phyloP scores from a whole-genome alignment of 148 eudicot genomes.

The Dysphania ambrosioides region DNA sequence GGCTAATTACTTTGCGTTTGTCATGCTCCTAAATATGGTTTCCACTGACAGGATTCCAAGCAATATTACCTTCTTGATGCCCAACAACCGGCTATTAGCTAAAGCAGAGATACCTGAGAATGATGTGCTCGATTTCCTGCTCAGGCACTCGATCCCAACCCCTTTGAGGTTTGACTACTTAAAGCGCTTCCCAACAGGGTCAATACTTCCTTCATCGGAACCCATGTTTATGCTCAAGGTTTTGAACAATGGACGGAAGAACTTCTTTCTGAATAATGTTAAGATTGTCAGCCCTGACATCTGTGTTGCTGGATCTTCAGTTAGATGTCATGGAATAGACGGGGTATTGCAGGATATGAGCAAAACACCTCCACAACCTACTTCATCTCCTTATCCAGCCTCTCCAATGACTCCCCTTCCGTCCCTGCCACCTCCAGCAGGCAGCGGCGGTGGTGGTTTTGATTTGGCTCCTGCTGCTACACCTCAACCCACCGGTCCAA shows the following conservation, averaged over 20 bases:
- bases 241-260: slow-evolving; percentile 46
- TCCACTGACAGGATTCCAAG: slow-evolving; percentile 38
- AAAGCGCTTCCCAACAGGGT: slow-evolving; percentile 50
- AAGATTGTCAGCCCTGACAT: slow-evolving; percentile 53
- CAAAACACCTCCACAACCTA: slow-evolving; percentile 18
- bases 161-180: slow-evolving; percentile 57
- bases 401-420: slow-evolving; percentile 10
- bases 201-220: slow-evolving; percentile 51
- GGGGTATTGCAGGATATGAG: slow-evolving; percentile 32
- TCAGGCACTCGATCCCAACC: slow-evolving; percentile 59
- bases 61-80: slow-evolving; percentile 84
- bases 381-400: slow-evolving; percentile 9
- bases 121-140: slow-evolving; percentile 48
- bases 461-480: slow-evolving; percentile 29
- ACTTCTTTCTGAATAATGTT: slow-evolving; percentile 52
- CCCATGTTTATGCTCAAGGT: slow-evolving; percentile 38
- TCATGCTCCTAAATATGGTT: slow-evolving; percentile 61
- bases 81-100: slow-evolving; percentile 51
- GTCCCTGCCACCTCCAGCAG: slow-evolving; percentile 5
- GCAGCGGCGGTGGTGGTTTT: slow-evolving; percentile 4
- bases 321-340: slow-evolving; percentile 77
- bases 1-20: slow-evolving; percentile 70
- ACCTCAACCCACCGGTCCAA: slow-evolving; percentile 26
- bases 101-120: slow-evolving; percentile 35
- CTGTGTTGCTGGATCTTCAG: slow-evolving; percentile 42